A percentile compares a stretch with the other conserved stretches of the same genome.
Conservation (phyloP, 495 filamentous ascomycete species). For the Aspergillus hancockii region DNA sequence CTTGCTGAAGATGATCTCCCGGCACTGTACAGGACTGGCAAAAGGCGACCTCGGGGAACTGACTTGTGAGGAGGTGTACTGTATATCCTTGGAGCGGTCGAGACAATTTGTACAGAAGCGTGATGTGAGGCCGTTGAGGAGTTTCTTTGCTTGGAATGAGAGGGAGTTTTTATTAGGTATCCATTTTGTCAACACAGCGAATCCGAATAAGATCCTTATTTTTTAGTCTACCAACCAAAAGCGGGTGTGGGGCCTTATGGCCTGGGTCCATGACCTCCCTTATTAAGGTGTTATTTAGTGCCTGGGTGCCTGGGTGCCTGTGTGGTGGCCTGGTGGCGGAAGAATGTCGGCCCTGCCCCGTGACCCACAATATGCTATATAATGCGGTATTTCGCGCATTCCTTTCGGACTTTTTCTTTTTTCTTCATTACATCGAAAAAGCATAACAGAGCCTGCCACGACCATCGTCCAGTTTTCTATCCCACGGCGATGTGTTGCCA, state of each 20-base stretch:
- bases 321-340: slow-evolving; percentile 12
- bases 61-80: background rate
- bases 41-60: background rate
- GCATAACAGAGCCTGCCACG: slow-evolving; percentile 64
- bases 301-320: slow-evolving; percentile 8
- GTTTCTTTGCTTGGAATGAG: too few relatives aligned
- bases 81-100: too few relatives aligned
- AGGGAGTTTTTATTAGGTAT: background rate
- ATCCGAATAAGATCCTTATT: background rate
- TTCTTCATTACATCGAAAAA: slow-evolving; percentile 55
- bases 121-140: too few relatives aligned
- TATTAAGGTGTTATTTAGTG: background rate
- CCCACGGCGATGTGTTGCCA: slow-evolving; percentile 65
- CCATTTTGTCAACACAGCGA: too few relatives aligned
- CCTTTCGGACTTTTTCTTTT: slow-evolving; percentile 28
- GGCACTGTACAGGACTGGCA: background rate
- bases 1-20: too few relatives aligned
- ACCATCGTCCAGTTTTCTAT: slow-evolving; percentile 56
- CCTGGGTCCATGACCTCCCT: background rate
- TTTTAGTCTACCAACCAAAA: slow-evolving; percentile 6
- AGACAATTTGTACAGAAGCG: slow-evolving; percentile 5
- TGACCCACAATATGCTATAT: slow-evolving; percentile 31
- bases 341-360: slow-evolving; percentile 30
- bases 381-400: slow-evolving; percentile 16
- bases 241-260: too few relatives aligned